These are phyloP conservation scores for Nicotiana tabacum DNA, from an alignment of 257 asterid species.

Conservation along the genomic window DNA sequence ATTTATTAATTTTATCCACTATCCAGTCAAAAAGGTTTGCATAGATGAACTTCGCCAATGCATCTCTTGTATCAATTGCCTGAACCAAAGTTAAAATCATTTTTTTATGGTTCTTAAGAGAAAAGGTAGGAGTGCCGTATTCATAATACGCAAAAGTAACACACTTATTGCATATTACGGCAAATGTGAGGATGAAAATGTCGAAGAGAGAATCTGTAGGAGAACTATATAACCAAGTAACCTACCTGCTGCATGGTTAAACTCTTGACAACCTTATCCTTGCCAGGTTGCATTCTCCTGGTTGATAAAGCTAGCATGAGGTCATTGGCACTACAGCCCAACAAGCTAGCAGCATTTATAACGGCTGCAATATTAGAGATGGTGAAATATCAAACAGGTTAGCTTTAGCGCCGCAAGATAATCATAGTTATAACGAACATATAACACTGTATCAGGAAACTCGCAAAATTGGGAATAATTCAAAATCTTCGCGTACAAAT, in stretches of 20 bases:
- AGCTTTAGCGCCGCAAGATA: not conserved
- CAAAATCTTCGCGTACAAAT: not conserved
- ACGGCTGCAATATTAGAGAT: slow-evolving; percentile 47
- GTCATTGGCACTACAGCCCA: slow-evolving; percentile 74
- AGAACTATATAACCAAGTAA: not conserved
- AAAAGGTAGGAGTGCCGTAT: not conserved
- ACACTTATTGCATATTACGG: not conserved
- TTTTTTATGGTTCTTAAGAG: not conserved
- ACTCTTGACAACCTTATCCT: slow-evolving; percentile 53
- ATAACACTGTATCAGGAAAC: not conserved
- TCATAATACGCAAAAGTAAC: not conserved
- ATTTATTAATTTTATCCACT: slow-evolving; percentile 63
- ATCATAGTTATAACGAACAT: not conserved
- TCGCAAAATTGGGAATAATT: not conserved
- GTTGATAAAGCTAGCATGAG: slow-evolving; percentile 69
- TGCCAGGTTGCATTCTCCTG: slow-evolving; percentile 59
- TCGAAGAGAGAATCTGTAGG: not conserved
- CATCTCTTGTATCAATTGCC: slow-evolving; percentile 81
- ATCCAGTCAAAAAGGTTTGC: slow-evolving; percentile 87
- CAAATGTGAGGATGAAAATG: not conserved
- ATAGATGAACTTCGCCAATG: slow-evolving; percentile 76
- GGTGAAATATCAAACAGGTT: not conserved
- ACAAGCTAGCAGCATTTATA: slow-evolving; percentile 61
- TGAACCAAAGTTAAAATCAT: slow-evolving; percentile 15
- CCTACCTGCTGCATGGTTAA: slow-evolving; percentile 70